These are phyloP conservation scores for Didymella keratinophila DNA, from an alignment of 2,329 filamentous ascomycete genomes.

Conservation along the genomic window DNA sequence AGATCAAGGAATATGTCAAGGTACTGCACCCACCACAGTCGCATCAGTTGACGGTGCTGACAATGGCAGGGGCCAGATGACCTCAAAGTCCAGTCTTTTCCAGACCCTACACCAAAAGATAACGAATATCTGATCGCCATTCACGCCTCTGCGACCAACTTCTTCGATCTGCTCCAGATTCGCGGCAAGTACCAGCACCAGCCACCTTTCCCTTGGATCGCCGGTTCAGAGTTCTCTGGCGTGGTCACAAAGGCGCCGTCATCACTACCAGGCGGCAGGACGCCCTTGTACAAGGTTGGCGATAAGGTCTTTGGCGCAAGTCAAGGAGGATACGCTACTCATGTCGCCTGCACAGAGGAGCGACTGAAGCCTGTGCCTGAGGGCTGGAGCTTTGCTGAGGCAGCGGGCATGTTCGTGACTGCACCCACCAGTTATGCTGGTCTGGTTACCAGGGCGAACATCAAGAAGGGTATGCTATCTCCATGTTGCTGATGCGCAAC, in stretches of 20 bases:
- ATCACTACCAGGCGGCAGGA: constrained; percentile 50
- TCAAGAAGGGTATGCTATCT: constrained; percentile 63
- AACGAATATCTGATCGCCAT: constrained; percentile 88
- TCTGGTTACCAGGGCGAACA: constrained; percentile 76
- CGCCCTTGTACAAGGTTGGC: constrained; percentile 74
- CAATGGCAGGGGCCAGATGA: constrained; percentile 73
- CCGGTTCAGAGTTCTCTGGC: constrained; percentile 87
- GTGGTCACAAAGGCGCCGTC: constrained; percentile 73
- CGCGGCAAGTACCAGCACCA: constrained; percentile 96
- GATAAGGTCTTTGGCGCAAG: constrained; percentile 85
- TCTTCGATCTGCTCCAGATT: constrained; percentile 96
- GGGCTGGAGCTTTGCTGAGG: constrained; percentile 84
- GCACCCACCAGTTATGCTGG: constrained; percentile 89
- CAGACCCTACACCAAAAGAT: constrained; percentile 74
- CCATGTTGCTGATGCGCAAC: neutral
- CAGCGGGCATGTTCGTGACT: constrained; percentile 89
- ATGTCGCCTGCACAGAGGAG: constrained; percentile 71
- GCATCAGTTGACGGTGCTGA: constrained; percentile 10
- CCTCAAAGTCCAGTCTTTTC: constrained; percentile 76
- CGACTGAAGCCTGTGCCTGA: constrained; percentile 75
- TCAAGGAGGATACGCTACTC: constrained; percentile 86
- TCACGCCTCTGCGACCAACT: constrained; percentile 88
- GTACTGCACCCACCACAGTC: constrained; percentile 52
- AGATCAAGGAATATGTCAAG: constrained; percentile 77
- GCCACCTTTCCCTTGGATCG: constrained; percentile 85